Evolutionary conservation across 257 asterid species (phyloP).

Genomic region (Capsicum rhomboideum): DNA sequence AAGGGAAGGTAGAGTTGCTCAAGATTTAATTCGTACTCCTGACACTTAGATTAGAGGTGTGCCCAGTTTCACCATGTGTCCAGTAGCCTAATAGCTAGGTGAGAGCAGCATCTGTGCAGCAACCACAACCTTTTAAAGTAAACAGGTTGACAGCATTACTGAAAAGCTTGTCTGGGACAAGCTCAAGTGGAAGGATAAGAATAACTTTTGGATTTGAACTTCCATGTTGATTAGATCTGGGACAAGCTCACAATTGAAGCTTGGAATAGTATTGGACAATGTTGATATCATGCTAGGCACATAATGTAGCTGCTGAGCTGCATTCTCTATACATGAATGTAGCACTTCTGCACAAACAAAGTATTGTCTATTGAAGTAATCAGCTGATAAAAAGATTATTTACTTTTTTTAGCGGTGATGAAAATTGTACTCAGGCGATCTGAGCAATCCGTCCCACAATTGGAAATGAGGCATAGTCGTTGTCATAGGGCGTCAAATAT

Average conservation of each 20-base stretch:
- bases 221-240: not conserved
- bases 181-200: not conserved
- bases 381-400: not conserved
- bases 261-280: not conserved
- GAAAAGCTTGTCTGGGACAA: too few species aligned
- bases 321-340: not conserved
- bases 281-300: not conserved
- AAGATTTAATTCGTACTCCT: constrained; percentile 32
- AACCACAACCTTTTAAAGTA: not conserved
- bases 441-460: too few species aligned
- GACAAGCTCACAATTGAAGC: not conserved
- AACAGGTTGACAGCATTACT: too few species aligned
- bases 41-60: constrained; percentile 20
- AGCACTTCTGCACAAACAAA: not conserved
- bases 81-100: not conserved
- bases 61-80: not conserved
- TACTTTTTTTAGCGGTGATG: not conserved
- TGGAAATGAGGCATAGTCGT: not conserved
- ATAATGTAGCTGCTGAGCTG: not conserved
- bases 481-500: too few species aligned
- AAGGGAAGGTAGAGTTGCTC: constrained; percentile 35
- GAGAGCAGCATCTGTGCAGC: not conserved
- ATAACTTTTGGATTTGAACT: not conserved
- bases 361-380: not conserved
- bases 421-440: too few species aligned